Conservation (phyloP, 441 rosid genomes). For the Pelargonium exstipulatum region DNA sequence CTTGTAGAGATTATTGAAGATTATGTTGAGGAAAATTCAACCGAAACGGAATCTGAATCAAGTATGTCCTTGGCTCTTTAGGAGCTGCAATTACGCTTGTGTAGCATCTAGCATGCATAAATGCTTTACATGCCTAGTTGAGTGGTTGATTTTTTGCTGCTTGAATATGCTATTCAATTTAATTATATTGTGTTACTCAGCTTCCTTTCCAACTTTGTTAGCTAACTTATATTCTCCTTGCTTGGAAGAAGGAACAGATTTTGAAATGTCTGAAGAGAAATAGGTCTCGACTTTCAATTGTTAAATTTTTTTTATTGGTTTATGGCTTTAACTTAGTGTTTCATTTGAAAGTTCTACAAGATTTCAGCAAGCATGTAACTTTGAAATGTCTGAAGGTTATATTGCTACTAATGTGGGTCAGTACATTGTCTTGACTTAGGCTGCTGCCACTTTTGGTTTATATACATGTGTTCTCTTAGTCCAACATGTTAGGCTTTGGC, state of each 20-base stretch:
- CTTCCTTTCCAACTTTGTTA: not conserved
- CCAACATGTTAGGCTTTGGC: not conserved
- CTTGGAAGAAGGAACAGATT: not conserved
- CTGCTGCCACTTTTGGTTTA: not conserved
- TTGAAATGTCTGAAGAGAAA: not conserved
- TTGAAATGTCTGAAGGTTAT: not conserved
- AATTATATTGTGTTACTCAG: not conserved
- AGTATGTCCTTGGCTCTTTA: slow-evolving; percentile 27
- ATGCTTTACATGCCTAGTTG: not conserved
- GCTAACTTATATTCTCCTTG: not conserved
- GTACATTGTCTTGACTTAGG: not conserved
- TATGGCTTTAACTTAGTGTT: not conserved
- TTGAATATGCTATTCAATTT: not conserved
- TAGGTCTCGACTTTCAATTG: not conserved
- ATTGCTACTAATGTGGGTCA: not conserved
- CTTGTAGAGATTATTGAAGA: slow-evolving; percentile 89
- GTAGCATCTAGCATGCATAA: not conserved
- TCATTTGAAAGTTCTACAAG: not conserved
- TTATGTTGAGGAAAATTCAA: slow-evolving; percentile 44
- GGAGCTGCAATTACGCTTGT: not conserved
- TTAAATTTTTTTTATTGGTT: not conserved
- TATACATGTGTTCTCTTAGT: not conserved
- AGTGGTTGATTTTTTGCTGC: slow-evolving; percentile 1
- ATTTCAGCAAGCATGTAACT: not conserved
- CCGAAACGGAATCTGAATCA: slow-evolving; percentile 33